Conservation (phyloP, 1,139 yeast genomes). For the Yamadazyma sp. region DNA sequence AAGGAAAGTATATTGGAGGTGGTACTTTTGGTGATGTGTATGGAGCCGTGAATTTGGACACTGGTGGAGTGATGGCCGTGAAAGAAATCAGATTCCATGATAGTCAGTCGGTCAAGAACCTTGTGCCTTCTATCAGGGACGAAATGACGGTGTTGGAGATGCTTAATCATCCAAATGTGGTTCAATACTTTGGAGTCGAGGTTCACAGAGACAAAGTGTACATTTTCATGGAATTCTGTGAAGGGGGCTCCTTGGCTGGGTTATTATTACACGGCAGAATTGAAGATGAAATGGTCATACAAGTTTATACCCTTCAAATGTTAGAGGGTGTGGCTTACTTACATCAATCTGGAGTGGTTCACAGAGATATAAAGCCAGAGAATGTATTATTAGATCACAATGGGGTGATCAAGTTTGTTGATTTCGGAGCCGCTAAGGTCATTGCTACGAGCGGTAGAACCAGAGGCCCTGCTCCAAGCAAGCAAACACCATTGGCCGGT, state of each 20-base stretch:
- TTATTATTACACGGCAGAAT: slow-evolving; percentile 82
- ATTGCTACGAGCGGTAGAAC: slow-evolving; percentile 71
- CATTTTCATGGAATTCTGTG: slow-evolving; percentile 96
- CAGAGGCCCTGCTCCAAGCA: slow-evolving; percentile 21
- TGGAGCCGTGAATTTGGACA: slow-evolving; percentile 88
- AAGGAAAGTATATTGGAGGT: slow-evolving; percentile 90
- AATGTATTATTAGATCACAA: slow-evolving; percentile 86
- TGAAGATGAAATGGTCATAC: slow-evolving; percentile 92
- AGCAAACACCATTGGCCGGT: slow-evolving; percentile 16
- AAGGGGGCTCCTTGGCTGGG: slow-evolving; percentile 90
- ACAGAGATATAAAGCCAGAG: slow-evolving; percentile 95
- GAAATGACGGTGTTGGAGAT: slow-evolving; percentile 96
- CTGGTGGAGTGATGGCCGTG: slow-evolving; percentile 96
- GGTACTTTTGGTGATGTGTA: slow-evolving; percentile 95
- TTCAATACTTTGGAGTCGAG: slow-evolving; percentile 94
- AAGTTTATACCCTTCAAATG: slow-evolving; percentile 88
- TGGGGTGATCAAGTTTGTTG: slow-evolving; percentile 93
- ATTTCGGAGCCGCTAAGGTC: slow-evolving; percentile 97
- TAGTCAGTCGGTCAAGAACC: slow-evolving; percentile 77
- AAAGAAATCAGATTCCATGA: slow-evolving; percentile 93
- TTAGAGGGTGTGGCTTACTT: slow-evolving; percentile 93
- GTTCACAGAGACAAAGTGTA: slow-evolving; percentile 95
- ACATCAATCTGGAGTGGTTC: slow-evolving; percentile 95
- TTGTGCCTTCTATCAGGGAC: slow-evolving; percentile 87
- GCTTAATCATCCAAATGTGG: slow-evolving; percentile 93